Conservation (phyloP, 495 filamentous ascomycete genomes). For the Bombardia bombarda region DNA sequence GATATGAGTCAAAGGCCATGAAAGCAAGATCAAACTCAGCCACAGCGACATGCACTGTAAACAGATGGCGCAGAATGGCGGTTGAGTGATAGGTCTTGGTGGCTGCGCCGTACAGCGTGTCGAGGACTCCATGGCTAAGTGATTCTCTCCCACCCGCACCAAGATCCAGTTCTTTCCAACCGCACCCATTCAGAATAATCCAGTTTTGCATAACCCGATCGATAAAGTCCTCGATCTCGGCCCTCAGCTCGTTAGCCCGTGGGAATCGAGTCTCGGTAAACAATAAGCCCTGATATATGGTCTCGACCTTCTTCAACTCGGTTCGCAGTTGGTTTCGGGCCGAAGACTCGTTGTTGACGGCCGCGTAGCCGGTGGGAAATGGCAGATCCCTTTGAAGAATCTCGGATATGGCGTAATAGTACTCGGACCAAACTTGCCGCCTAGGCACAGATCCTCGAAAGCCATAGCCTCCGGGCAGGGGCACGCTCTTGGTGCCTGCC, state of each 20-base stretch:
- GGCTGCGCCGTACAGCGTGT: conserved; percentile 80
- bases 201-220: conserved; percentile 78
- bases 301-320: conserved; percentile 69
- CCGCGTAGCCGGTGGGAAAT: conserved; percentile 36
- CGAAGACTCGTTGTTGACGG: conserved; percentile 33
- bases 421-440: conserved; percentile 66
- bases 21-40: conserved; percentile 85
- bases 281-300: conserved; percentile 62
- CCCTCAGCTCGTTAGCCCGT: conserved; percentile 63
- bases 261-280: conserved; percentile 74
- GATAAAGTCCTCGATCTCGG: conserved; percentile 73
- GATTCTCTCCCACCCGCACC: conserved; percentile 68
- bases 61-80: conserved; percentile 74
- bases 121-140: conserved; percentile 63
- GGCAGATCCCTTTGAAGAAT: conserved; percentile 48
- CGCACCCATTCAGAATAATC: conserved; percentile 63
- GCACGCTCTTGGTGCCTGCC: conserved; percentile 28
- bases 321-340: conserved; percentile 56
- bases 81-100: conserved; percentile 93
- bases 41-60: conserved; percentile 74
- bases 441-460: conserved; percentile 40
- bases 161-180: conserved; percentile 70
- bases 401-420: conserved; percentile 67
- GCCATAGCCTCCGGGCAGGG: conserved; percentile 36
- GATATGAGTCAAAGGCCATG: conserved; percentile 80